phyloP scores from a whole-genome alignment of 1,139 yeast genomes.

The Candida labiduridarum region DNA sequence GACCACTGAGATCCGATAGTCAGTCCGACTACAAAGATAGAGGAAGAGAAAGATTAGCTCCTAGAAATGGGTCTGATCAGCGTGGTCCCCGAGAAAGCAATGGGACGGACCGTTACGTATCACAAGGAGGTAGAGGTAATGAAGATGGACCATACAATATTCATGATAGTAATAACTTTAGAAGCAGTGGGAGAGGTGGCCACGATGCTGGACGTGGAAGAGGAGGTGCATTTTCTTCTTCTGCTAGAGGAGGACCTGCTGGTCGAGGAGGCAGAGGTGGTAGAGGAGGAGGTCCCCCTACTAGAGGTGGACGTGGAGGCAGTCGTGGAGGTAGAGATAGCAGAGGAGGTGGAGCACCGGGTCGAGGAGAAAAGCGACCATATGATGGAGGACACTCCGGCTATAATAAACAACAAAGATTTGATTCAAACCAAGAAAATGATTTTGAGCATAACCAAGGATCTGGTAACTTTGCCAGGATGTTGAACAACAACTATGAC shows the following conservation, averaged over 20 bases:
- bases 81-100: not conserved
- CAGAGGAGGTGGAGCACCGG: not conserved
- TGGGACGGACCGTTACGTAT: not conserved
- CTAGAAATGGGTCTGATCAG: not conserved
- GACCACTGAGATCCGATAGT: not conserved
- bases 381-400: not conserved
- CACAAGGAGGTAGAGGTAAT: conserved; percentile 3
- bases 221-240: not conserved
- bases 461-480: not conserved
- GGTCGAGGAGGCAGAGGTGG: not conserved
- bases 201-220: not conserved
- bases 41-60: conserved; percentile 15
- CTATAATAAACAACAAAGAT: not conserved
- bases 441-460: too few species aligned
- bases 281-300: not conserved
- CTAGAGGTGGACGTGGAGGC: not conserved
- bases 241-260: not conserved
- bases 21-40: conserved; percentile 15
- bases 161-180: not conserved
- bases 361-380: conserved; percentile 1
- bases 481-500: not conserved
- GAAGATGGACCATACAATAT: not conserved
- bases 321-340: not conserved
- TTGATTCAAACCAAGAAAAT: not conserved
- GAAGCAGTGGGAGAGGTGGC: not conserved